Evolutionary conservation across 2,329 filamentous ascomycete genomes (phyloP), one percentile per base, ranked within the genome.

Genomic region (Scopulariopsis brevicaulis): DNA sequence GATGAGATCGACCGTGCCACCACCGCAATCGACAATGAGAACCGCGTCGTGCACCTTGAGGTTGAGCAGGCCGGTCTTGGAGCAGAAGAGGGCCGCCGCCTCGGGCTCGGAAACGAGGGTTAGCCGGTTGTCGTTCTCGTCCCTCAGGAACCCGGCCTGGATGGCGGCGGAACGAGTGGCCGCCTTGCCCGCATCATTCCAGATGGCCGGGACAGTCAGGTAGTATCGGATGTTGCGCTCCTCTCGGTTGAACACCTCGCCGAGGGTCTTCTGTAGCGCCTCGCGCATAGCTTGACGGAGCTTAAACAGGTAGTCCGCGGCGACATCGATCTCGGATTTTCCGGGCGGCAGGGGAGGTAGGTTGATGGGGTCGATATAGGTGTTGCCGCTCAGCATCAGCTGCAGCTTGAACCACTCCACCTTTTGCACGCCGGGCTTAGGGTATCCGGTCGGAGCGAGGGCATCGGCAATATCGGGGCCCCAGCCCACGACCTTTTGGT

Each of bases 381-480:
- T 97, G 79, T 97, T 97, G 62, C 94, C 94, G 60, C 91, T 96
- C 62, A 96, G 82, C 94, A 97, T 97, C 59, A 99, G 84, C 76
- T 99, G 94, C 64, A 99, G 82, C 79, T 97, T 97, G 82, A 99
- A 97, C 94, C 94, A 99, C 76, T 97, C 94, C 25, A 97, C 93
- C 77, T 97, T 97, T 74, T 97, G 94, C 65, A 99, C 93, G 63
- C 93, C 93, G 37, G 90, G 90, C 78, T 97, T 97, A 65, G 94
- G 94, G 72, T 97, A 97, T 62, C 94, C 94, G 48, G 94, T 97
- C 34, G 94, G 94, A 57, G 94, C 93, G 63, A 97, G 82, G 63
- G 94, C 94, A 74, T 97, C 93, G 61, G 94, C 90, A 66, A 97
- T 97, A 78, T 99, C 94, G 59, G 93, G 92, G 62, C 94, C 94